A percentile compares a stretch with the other conserved stretches of the same genome.
Evolutionary conservation across 2,329 filamentous ascomycete genomes (phyloP).

Genomic region (Fusarium penzigii): DNA sequence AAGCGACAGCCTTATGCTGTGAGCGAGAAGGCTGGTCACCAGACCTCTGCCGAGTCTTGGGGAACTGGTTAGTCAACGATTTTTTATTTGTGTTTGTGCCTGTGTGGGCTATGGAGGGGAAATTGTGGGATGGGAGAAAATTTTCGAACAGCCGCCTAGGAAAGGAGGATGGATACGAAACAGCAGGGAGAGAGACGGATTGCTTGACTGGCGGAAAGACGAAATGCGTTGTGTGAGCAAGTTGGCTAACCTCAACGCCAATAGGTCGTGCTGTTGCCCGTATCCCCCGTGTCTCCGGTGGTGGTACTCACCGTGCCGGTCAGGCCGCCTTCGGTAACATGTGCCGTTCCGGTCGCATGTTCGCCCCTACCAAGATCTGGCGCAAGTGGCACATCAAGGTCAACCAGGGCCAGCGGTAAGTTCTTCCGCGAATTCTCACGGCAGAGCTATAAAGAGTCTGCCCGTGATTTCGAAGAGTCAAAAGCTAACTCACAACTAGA

Average conservation of each 20-base stretch:
- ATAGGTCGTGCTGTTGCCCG: slow-evolving; percentile 97
- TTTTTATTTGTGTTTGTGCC: slow-evolving; percentile 8
- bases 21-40: slow-evolving; percentile 99
- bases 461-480: not conserved
- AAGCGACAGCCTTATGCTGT: slow-evolving; percentile 99
- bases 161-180: not conserved
- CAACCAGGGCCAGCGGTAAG: slow-evolving; percentile 96
- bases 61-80: slow-evolving; percentile 79
- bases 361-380: slow-evolving; percentile 99
- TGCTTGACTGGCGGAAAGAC: slow-evolving; percentile 1
- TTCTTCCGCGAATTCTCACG: slow-evolving; percentile 19
- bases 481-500: slow-evolving; percentile 48
- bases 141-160: not conserved
- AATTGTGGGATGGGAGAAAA: slow-evolving; percentile 18
- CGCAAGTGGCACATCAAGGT: slow-evolving; percentile 99
- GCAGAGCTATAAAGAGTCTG: not conserved
- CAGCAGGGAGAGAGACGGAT: not conserved
- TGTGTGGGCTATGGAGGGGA: slow-evolving; percentile 9
- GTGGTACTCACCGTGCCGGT: slow-evolving; percentile 99
- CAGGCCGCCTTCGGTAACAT: slow-evolving; percentile 99
- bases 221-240: not conserved
- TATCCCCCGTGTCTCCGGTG: slow-evolving; percentile 99
- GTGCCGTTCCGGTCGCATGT: slow-evolving; percentile 99
- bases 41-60: slow-evolving; percentile 99
- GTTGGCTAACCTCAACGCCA: slow-evolving; percentile 24